A percentile compares a stretch with the other conserved stretches of the same genome.
Evolutionary conservation across 441 rosid genomes (phyloP).

Genomic region (Adansonia grandidieri): DNA sequence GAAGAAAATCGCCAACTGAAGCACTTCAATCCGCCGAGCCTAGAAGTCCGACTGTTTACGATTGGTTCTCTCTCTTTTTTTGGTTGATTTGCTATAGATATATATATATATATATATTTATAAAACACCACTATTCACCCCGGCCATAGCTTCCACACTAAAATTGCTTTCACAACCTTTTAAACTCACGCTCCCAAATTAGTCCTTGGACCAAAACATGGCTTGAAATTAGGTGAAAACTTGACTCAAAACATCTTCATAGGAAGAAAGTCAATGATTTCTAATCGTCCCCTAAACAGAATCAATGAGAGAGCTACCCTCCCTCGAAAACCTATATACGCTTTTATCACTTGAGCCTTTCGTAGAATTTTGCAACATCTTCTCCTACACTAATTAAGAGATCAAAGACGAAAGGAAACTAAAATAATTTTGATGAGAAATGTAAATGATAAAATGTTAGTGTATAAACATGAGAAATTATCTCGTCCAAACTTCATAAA

Average conservation of each 20-base stretch:
- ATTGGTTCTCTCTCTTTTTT: conserved; percentile 49
- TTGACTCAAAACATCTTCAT: not conserved
- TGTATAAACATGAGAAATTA: not conserved
- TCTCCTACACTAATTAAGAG: not conserved
- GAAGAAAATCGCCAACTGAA: conserved; percentile 50
- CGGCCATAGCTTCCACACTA: no score
- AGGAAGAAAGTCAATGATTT: not conserved
- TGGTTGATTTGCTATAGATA: no score
- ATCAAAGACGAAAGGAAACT: not conserved
- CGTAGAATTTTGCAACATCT: not conserved
- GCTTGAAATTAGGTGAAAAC: not conserved
- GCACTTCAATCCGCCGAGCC: conserved; percentile 42
- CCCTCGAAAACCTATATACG: not conserved
- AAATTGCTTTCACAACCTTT: no score
- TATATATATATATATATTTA: no score
- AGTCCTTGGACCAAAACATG: not conserved
- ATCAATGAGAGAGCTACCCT: not conserved
- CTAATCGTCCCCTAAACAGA: no score
- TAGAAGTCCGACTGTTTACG: conserved; percentile 58
- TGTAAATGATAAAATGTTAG: not conserved
- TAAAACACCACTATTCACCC: no score
- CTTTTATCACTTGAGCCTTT: not conserved
- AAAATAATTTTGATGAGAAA: not conserved
- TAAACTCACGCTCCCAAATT: no score
- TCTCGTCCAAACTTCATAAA: no score